A percentile compares a stretch with the other conserved stretches of the same genome.
phyloP scores from a whole-genome alignment of 1,139 yeast genomes.

The Yamadazyma sp. region DNA sequence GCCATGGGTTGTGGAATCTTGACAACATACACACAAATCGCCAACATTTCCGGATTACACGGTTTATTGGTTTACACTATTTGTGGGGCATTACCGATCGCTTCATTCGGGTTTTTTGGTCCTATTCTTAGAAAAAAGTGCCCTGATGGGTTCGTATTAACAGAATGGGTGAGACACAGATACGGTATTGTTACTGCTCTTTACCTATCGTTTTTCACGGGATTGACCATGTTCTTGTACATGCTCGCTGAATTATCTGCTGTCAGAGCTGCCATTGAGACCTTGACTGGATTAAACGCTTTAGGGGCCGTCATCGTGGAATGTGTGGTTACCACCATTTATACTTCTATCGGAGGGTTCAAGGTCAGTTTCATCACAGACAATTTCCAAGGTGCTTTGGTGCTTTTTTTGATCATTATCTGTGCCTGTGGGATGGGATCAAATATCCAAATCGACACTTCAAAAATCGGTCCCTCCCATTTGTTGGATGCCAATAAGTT shows the following conservation, averaged over 20 bases:
- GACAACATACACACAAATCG: slow-evolving; percentile 83
- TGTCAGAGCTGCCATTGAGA: slow-evolving; percentile 68
- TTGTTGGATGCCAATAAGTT: slow-evolving; percentile 61
- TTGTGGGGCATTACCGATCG: slow-evolving; percentile 82
- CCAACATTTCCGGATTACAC: slow-evolving; percentile 82
- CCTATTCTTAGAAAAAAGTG: slow-evolving; percentile 77
- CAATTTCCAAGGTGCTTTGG: slow-evolving; percentile 79
- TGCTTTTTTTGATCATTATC: slow-evolving; percentile 63
- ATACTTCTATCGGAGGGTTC: slow-evolving; percentile 89
- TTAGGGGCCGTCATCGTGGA: slow-evolving; percentile 83
- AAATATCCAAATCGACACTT: slow-evolving; percentile 66
- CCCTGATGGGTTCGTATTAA: slow-evolving; percentile 87
- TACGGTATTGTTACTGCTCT: slow-evolving; percentile 73
- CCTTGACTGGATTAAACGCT: slow-evolving; percentile 78
- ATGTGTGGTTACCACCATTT: slow-evolving; percentile 82
- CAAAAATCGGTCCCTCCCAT: slow-evolving; percentile 64
- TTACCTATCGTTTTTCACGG: slow-evolving; percentile 77
- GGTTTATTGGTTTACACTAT: slow-evolving; percentile 82
- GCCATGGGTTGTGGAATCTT: slow-evolving; percentile 92
- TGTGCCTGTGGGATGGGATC: slow-evolving; percentile 82
- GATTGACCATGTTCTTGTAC: slow-evolving; percentile 81
- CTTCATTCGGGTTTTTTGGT: slow-evolving; percentile 78
- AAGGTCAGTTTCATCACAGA: slow-evolving; percentile 87
- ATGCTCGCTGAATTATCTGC: slow-evolving; percentile 89
- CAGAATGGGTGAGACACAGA: slow-evolving; percentile 91